Conservation (phyloP, 73 alveolate genomes). For the Paraurostyla sp. region DNA sequence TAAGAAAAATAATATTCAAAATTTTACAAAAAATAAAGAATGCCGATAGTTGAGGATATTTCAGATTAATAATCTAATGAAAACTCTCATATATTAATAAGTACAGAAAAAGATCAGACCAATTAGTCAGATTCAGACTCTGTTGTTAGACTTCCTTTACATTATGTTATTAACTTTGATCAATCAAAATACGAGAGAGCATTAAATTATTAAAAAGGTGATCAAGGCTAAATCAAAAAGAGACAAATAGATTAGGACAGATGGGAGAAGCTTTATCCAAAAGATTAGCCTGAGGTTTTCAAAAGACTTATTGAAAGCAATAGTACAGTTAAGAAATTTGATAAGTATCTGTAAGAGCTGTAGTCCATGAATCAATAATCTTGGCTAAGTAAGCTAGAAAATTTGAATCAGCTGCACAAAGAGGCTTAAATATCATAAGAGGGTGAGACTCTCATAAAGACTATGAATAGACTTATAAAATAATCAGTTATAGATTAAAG, state of each 20-base stretch:
- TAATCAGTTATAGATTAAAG: not conserved
- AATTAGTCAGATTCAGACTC: slow-evolving; percentile 30
- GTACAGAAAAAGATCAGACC: too few species aligned
- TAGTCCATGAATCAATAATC: not conserved
- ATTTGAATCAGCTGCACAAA: not conserved
- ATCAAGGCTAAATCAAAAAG: too few species aligned
- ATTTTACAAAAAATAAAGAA: too few species aligned
- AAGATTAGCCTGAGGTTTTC: slow-evolving; percentile 19
- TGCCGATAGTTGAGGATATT: too few species aligned
- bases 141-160: not conserved
- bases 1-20: too few species aligned
- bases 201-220: not conserved
- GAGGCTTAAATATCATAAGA: not conserved
- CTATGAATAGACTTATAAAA: slow-evolving; percentile 8
- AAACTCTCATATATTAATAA: too few species aligned
- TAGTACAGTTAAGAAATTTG: not conserved
- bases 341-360: not conserved
- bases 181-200: not conserved
- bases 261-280: not conserved
- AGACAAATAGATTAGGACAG: not conserved
- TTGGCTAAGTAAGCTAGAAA: slow-evolving; percentile 7
- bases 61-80: too few species aligned
- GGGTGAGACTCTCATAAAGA: not conserved
- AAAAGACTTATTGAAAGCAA: not conserved
- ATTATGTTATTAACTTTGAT: not conserved